Evolutionary conservation across 1,284 basidiomycete species (phyloP).

Genomic region (Veloporphyrellus conicus): DNA sequence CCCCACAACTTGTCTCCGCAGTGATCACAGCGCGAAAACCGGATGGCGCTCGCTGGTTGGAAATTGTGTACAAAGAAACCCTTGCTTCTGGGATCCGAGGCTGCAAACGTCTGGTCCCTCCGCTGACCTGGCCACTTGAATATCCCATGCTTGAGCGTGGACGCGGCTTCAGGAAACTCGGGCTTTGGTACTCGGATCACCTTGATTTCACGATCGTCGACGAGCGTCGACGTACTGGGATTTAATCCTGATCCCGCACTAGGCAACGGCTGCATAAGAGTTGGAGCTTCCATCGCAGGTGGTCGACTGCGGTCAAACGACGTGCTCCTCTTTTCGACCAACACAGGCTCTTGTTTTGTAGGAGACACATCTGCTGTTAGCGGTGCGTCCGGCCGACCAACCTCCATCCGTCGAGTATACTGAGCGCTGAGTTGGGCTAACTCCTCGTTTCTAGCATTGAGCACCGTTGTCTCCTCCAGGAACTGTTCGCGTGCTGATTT

Average conservation of each 20-base stretch:
- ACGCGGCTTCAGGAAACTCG: slow-evolving; percentile 33
- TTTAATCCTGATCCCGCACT: slow-evolving; percentile 24
- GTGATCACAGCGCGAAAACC: slow-evolving; percentile 89
- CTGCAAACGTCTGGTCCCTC: slow-evolving; percentile 32
- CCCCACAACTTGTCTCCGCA: slow-evolving; percentile 99
- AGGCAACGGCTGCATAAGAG: slow-evolving; percentile 27
- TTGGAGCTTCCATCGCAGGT: slow-evolving; percentile 22
- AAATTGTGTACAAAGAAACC: slow-evolving; percentile 72
- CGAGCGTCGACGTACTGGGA: slow-evolving; percentile 23
- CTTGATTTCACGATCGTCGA: slow-evolving; percentile 32
- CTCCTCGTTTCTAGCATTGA: slow-evolving; percentile 91
- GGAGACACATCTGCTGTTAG: slow-evolving; percentile 24
- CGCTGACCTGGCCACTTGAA: slow-evolving; percentile 66
- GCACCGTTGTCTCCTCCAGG: slow-evolving; percentile 84
- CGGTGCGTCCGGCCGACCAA: slow-evolving; percentile 37
- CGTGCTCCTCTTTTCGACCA: slow-evolving; percentile 33
- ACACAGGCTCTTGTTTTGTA: slow-evolving; percentile 14
- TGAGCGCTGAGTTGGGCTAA: slow-evolving; percentile 82
- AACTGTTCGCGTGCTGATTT: slow-evolving; percentile 82
- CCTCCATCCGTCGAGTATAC: slow-evolving; percentile 72
- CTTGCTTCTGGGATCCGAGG: slow-evolving; percentile 41
- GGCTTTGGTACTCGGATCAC: slow-evolving; percentile 20
- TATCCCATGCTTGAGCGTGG: slow-evolving; percentile 44
- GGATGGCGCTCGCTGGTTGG: slow-evolving; percentile 83
- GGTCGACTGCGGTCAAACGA: slow-evolving; percentile 34